Conservation (phyloP, 495 filamentous ascomycete genomes). For the Xylaria nigripes region DNA sequence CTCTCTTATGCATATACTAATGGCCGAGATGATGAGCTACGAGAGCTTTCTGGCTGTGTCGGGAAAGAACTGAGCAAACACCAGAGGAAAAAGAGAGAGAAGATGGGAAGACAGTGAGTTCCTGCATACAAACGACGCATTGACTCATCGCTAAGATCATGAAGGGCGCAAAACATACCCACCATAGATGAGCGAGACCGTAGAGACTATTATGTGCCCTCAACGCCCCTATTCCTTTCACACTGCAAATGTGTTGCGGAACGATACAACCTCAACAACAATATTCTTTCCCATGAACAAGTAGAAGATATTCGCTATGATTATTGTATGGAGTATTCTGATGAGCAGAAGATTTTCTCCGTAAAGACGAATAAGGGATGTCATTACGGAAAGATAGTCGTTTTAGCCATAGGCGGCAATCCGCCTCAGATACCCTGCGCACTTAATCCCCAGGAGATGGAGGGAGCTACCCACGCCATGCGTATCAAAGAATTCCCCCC, state of each 20-base stretch:
- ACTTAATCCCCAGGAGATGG: slow-evolving; percentile 30
- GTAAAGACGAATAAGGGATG: slow-evolving; percentile 38
- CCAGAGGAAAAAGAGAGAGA: slow-evolving; percentile 50
- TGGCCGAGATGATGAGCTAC: slow-evolving; percentile 42
- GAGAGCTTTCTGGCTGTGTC: slow-evolving; percentile 52
- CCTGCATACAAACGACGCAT: not conserved
- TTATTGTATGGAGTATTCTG: slow-evolving; percentile 17
- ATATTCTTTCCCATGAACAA: slow-evolving; percentile 40
- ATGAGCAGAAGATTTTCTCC: slow-evolving; percentile 43
- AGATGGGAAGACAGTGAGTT: slow-evolving; percentile 20
- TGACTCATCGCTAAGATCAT: slow-evolving; percentile 12
- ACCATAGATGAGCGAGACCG: slow-evolving; percentile 56
- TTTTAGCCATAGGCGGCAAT: slow-evolving; percentile 51
- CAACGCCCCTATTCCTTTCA: slow-evolving; percentile 46
- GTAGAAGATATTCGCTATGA: slow-evolving; percentile 47
- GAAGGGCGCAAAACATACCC: slow-evolving; percentile 23
- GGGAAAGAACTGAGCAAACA: slow-evolving; percentile 59
- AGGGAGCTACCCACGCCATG: slow-evolving; percentile 48
- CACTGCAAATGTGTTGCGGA: slow-evolving; percentile 47
- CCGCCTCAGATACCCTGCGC: slow-evolving; percentile 41
- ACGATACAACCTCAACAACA: slow-evolving; percentile 42
- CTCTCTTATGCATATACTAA: slow-evolving; percentile 49
- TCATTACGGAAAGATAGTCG: slow-evolving; percentile 42
- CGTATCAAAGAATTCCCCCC: slow-evolving; percentile 45
- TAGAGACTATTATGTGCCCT: slow-evolving; percentile 57